phyloP scores from a whole-genome alignment of 805 yeast genomes.

The Pichia occidentalis region DNA sequence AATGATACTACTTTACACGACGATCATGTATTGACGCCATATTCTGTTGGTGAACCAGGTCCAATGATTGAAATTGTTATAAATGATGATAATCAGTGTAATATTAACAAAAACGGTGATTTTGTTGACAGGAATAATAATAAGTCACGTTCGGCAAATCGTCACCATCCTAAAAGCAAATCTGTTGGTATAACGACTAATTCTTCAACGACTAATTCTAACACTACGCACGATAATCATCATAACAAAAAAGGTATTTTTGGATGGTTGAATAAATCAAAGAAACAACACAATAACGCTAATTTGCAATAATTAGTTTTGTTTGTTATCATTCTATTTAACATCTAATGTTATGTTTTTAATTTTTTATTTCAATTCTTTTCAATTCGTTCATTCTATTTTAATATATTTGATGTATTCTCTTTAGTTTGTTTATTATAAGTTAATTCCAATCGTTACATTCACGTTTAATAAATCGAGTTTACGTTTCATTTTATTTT shows the following conservation, averaged over 20 bases:
- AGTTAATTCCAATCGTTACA: too few relatives aligned
- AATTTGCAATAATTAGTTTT: neutral
- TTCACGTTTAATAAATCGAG: too few relatives aligned
- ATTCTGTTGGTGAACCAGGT: slow-evolving; percentile 30
- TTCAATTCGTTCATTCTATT: too few relatives aligned
- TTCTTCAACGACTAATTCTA: neutral
- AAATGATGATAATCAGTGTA: slow-evolving; percentile 5
- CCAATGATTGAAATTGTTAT: slow-evolving; percentile 25
- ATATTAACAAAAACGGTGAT: slow-evolving; percentile 1
- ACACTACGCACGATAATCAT: neutral
- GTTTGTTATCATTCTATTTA: neutral
- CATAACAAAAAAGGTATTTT: slow-evolving; percentile 8
- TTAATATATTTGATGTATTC: too few relatives aligned
- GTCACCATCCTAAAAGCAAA: neutral
- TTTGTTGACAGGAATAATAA: neutral
- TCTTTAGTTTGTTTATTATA: too few relatives aligned
- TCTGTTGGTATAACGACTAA: neutral
- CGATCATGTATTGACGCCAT: slow-evolving; percentile 25
- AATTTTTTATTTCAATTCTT: too few relatives aligned
- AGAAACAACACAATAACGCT: slow-evolving; percentile 3
- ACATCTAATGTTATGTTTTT: neutral
- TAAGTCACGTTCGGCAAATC: neutral
- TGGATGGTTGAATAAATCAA: slow-evolving; percentile 11
- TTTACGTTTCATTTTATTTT: too few relatives aligned
- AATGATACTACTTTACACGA: slow-evolving; percentile 24